These are phyloP conservation scores for Jackrogersella minutella DNA, from an alignment of 495 filamentous ascomycete species.

Conservation along the genomic window DNA sequence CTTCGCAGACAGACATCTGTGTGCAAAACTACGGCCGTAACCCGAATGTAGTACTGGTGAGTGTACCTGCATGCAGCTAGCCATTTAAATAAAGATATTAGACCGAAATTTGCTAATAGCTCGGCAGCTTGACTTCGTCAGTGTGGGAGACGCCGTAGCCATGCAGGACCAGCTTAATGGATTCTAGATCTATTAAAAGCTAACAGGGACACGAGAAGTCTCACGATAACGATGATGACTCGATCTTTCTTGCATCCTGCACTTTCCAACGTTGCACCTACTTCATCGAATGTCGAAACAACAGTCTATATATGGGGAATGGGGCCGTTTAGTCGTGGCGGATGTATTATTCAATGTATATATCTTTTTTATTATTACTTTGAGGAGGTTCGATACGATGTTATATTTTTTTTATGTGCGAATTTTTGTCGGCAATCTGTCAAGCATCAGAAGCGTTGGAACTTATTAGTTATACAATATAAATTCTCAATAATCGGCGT, in stretches of 20 bases:
- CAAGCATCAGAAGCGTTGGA: no score
- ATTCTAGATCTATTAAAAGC: conserved; percentile 4
- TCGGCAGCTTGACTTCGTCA: conserved; percentile 41
- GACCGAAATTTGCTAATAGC: conserved; percentile 11
- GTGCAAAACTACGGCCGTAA: conserved; percentile 66
- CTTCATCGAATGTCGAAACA: background rate
- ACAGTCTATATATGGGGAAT: no score
- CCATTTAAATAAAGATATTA: background rate
- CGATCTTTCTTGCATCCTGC: background rate
- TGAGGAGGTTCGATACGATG: no score
- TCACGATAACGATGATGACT: conserved; percentile 16
- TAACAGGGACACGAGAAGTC: background rate
- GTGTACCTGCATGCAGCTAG: conserved; percentile 7
- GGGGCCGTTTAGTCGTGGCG: no score
- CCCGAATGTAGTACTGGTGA: conserved; percentile 81
- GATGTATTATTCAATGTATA: no score
- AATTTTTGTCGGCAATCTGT: no score
- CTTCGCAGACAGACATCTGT: conserved; percentile 69
- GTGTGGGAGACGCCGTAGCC: conserved; percentile 31
- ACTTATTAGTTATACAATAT: no score
- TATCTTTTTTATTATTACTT: no score
- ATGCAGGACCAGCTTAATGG: conserved; percentile 42
- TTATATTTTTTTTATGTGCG: no score
- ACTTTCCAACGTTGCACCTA: background rate
- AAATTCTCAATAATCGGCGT: no score